These are phyloP conservation scores for Blastomyces parvus DNA, from an alignment of 2,329 filamentous ascomycete species.

Conservation along the genomic window DNA sequence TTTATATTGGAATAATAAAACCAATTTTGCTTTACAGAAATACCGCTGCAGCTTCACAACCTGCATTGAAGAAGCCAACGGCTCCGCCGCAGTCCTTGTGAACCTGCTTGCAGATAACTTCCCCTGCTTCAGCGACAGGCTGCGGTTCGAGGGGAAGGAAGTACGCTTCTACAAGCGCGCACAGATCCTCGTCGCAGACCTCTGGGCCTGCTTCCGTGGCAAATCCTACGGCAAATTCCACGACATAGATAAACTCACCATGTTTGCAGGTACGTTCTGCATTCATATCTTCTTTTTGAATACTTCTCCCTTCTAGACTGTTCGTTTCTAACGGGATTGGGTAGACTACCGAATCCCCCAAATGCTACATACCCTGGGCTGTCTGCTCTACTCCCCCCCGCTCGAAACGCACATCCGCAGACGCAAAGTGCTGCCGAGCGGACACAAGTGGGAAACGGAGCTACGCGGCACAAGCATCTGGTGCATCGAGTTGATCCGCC, in stretches of 20 bases:
- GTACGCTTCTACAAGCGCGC: conserved; percentile 87
- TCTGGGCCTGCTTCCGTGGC: conserved; percentile 93
- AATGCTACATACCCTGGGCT: conserved; percentile 74
- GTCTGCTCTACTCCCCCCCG: conserved; percentile 72
- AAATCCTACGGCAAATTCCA: conserved; percentile 67
- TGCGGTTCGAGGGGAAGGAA: conserved; percentile 59
- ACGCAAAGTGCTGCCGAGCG: conserved; percentile 57
- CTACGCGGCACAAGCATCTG: conserved; percentile 89
- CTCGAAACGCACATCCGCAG: conserved; percentile 61
- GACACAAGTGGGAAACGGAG: conserved; percentile 73
- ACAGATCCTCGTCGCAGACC: conserved; percentile 88
- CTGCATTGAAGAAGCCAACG: conserved; percentile 62
- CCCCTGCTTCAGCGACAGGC: conserved; percentile 74
- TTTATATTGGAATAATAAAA: background rate
- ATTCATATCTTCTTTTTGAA: background rate
- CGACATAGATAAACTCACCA: conserved; percentile 92
- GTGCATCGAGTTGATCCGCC: conserved; percentile 80
- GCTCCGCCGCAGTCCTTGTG: conserved; percentile 74
- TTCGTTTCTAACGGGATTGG: conserved; percentile 4
- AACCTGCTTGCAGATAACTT: conserved; percentile 79
- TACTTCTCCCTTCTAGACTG: background rate
- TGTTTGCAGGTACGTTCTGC: conserved; percentile 62
- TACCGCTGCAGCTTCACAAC: conserved; percentile 66
- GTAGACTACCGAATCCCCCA: conserved; percentile 90
- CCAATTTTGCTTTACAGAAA: conserved; percentile 41